Evolutionary conservation across 1,139 yeast species (phyloP).

Genomic region (Taphrina pruni): DNA sequence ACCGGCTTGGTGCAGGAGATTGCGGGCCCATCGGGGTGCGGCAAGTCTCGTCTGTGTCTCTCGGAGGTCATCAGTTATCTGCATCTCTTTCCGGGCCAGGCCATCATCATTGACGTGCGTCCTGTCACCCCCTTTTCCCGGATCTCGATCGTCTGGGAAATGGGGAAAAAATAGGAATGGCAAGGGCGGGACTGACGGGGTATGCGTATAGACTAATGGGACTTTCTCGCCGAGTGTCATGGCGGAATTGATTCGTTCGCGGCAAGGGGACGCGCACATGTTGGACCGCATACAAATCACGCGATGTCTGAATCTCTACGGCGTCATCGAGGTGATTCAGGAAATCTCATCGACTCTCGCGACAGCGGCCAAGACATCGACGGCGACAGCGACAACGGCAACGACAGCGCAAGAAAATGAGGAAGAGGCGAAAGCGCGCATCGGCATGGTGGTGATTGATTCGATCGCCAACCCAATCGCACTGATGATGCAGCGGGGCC

Average conservation of each 20-base stretch:
- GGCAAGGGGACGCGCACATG: slow-evolving; percentile 20
- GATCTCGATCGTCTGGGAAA: too few relatives aligned
- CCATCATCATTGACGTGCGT: slow-evolving; percentile 16
- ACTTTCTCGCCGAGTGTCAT: slow-evolving; percentile 21
- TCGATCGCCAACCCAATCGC: slow-evolving; percentile 41
- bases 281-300: slow-evolving; percentile 21
- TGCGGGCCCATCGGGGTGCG: slow-evolving; percentile 13
- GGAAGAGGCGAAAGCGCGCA: slow-evolving; percentile 2
- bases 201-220: slow-evolving; percentile 14
- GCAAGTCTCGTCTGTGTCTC: slow-evolving; percentile 22
- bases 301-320: slow-evolving; percentile 17
- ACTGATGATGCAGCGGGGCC: slow-evolving; percentile 37
- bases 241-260: slow-evolving; percentile 14
- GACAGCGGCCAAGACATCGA: background rate
- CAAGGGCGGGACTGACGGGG: slow-evolving; percentile 3
- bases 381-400: background rate
- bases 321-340: slow-evolving; percentile 23
- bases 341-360: slow-evolving; percentile 2
- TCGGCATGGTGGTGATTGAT: slow-evolving; percentile 40
- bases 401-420: background rate
- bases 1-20: slow-evolving; percentile 22
- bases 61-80: slow-evolving; percentile 13
- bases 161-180: background rate
- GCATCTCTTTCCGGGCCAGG: slow-evolving; percentile 19
- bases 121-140: background rate